A percentile compares a stretch with the other conserved stretches of the same genome.
These are phyloP conservation scores for Hibiscus trionum DNA, from an alignment of 345 rosid species.

Conservation along the genomic window DNA sequence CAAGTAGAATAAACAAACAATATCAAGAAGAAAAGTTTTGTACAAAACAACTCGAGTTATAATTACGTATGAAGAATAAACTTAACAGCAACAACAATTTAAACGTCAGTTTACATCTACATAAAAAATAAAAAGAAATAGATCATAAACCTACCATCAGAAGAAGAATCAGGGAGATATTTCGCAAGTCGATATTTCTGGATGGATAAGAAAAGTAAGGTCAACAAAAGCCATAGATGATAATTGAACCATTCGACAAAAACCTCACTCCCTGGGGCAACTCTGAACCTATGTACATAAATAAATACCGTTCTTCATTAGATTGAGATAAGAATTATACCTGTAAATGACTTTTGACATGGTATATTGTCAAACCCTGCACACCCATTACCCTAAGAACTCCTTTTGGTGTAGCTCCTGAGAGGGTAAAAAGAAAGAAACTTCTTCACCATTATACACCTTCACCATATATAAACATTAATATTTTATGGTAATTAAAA, in stretches of 20 bases:
- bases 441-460: neutral
- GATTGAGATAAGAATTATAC: constrained; percentile 26
- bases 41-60: neutral
- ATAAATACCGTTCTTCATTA: neutral
- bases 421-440: constrained; percentile 7
- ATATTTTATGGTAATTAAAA: neutral
- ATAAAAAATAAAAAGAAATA: constrained; percentile 10
- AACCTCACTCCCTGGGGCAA: neutral
- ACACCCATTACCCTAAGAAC: constrained; percentile 98
- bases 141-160: constrained; percentile 57
- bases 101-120: neutral
- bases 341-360: constrained; percentile 98
- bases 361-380: constrained; percentile 92
- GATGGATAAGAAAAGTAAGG: constrained; percentile 23
- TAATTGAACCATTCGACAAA: neutral
- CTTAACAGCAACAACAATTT: neutral
- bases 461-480: neutral
- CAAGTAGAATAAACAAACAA: constrained; percentile 8
- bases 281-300: neutral
- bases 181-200: constrained; percentile 96
- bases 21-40: constrained; percentile 2
- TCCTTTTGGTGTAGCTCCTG: constrained; percentile 99
- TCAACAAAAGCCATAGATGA: neutral
- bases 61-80: neutral
- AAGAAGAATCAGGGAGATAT: constrained; percentile 85